Conservation (phyloP, 768 basidiomycete genomes). For the Strobilomyces dryophilus region DNA sequence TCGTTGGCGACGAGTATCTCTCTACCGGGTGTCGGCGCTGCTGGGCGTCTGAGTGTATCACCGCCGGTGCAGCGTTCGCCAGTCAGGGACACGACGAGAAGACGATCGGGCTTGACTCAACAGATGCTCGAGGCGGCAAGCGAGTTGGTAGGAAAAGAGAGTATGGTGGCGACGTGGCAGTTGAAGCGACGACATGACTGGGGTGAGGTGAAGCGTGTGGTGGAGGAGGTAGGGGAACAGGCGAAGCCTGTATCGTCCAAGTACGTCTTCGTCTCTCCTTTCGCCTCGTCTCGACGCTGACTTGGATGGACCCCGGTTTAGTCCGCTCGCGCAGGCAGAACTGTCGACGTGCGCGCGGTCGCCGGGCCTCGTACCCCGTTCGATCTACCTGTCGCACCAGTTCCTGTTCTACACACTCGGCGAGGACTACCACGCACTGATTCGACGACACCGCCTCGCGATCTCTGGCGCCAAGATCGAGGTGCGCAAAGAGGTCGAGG, state of each 20-base stretch:
- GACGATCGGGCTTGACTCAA: constrained; percentile 32
- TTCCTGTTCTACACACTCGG: constrained; percentile 76
- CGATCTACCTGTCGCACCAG: constrained; percentile 82
- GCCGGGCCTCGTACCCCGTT: constrained; percentile 56
- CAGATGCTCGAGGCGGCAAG: constrained; percentile 33
- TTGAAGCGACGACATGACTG: constrained; percentile 49
- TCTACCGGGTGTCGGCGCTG: constrained; percentile 49
- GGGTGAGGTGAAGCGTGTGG: constrained; percentile 44
- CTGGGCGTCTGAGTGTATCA: constrained; percentile 34
- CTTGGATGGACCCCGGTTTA: not conserved
- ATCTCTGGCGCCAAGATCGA: constrained; percentile 56
- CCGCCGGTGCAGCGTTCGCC: constrained; percentile 20
- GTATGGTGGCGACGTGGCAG: constrained; percentile 61
- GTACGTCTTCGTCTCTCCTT: constrained; percentile 5
- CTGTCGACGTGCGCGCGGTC: constrained; percentile 68
- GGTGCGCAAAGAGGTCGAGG: constrained; percentile 69
- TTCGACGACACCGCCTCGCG: constrained; percentile 59
- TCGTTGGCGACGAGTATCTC: constrained; percentile 55
- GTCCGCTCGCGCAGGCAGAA: constrained; percentile 74
- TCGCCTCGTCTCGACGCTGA: not conserved
- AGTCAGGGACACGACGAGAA: constrained; percentile 24
- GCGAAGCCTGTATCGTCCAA: constrained; percentile 9
- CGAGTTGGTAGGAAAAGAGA: constrained; percentile 37
- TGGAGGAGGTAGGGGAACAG: constrained; percentile 5
- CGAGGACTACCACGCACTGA: constrained; percentile 77